Evolutionary conservation across 1,284 basidiomycete genomes (phyloP), one percentile per base, ranked within the genome.

Genomic region (Puccinia triticina): DNA sequence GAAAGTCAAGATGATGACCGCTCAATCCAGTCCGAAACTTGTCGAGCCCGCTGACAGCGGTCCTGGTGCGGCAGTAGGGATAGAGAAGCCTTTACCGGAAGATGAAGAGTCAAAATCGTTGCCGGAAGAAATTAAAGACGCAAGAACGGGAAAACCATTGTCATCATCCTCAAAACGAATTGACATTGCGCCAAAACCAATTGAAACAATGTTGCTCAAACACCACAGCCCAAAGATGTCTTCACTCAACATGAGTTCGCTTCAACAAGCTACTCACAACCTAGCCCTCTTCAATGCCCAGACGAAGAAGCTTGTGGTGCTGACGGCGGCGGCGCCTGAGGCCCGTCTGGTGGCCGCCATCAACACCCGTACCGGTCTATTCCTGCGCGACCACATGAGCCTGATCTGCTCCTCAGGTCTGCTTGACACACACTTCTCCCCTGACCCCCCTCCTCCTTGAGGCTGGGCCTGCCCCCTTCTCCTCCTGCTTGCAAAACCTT

Each of bases 231-330:
- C 23, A 57, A 23, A 29, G n/a, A 71, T 46, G 29, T 79, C 32
- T 40, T 29, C 77, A n/a, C 37, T 79, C 16, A 53, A 79, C 64
- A 43, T 79, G 67, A 43, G 37, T 40, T 21, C 64, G 23, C 46
- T 67, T 46, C 26, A 79, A 2, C 64, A n/a, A n/a, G n/a, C n/a
- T n/a, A n/a, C n/a, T n/a, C n/a, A n/a, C n/a, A n/a, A n/a, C n/a
- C n/a, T n/a, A n/a, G n/a, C n/a, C n/a, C n/a, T n/a, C n/a, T n/a
- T n/a, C n/a, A n/a, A n/a, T n/a, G n/a, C n/a, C n/a, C n/a, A n/a
- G n/a, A n/a, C n/a, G n/a, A n/a, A n/a, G n/a, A n/a, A n/a, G n/a
- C n/a, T n/a, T n/a, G n/a, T n/a, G n/a, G n/a, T n/a, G n/a, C n/a
- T n/a, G n/a, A n/a, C n/a, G n/a, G n/a, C n/a, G n/a, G n/a, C n/a